Evolutionary conservation across 352 stramenopile genomes (phyloP).

Genomic region (Thalassiosira oceanica): DNA sequence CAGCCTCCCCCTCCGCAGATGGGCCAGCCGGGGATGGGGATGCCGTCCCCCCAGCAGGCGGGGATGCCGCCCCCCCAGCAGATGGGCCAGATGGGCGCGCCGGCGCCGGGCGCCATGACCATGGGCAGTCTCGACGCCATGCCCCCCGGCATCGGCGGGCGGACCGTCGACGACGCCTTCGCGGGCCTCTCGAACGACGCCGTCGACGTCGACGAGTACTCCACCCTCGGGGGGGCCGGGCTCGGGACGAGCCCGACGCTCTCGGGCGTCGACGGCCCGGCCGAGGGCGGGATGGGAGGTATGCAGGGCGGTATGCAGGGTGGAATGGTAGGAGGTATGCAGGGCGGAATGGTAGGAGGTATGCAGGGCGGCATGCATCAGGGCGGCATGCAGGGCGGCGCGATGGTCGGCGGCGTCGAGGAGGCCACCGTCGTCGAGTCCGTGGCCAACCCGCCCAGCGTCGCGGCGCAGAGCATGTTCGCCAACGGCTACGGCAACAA

Average conservation of each 20-base stretch:
- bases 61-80: not conserved
- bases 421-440: not conserved
- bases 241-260: too few relatives aligned
- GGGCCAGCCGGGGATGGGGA: not conserved
- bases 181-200: conserved; percentile 55
- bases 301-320: conserved; percentile 8
- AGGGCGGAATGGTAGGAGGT: not conserved
- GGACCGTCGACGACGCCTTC: conserved; percentile 72
- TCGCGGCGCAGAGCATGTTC: not conserved
- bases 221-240: conserved; percentile 5
- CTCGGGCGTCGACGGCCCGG: too few relatives aligned
- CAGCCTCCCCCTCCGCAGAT: conserved; percentile 13
- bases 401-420: not conserved
- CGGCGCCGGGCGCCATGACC: not conserved
- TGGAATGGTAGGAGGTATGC: not conserved
- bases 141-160: conserved; percentile 2
- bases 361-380: not conserved
- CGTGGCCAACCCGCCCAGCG: not conserved
- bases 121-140: conserved; percentile 1
- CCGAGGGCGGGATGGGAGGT: not conserved
- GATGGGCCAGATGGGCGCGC: not conserved
- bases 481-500: not conserved
- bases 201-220: conserved; percentile 31
- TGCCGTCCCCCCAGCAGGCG: conserved; percentile 13
- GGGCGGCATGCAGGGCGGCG: too few relatives aligned